Evolutionary conservation across 1,284 basidiomycete species (phyloP), one percentile per base, ranked within the genome.

Genomic region (Ustilago hordei): DNA sequence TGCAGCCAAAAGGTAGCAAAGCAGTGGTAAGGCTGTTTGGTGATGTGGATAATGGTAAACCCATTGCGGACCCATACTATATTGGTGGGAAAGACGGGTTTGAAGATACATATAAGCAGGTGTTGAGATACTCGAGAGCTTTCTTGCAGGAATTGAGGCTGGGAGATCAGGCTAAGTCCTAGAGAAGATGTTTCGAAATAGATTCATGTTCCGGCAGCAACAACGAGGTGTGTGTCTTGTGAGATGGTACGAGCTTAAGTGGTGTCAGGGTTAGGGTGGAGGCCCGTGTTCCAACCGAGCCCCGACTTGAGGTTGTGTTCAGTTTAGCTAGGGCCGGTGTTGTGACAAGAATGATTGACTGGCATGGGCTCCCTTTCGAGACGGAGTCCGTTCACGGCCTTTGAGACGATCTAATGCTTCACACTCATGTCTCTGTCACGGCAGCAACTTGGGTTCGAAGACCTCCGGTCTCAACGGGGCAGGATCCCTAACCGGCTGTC

Each of bases 81-180:
- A 87, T 87, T 39, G 86, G 87, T 38, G 86, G 87, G 6, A 17
- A 34, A 8, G 15, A 59, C 13, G 64, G 70, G 8, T 89, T 89
- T 62, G 87, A 88, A 34, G 73, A 66, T 32, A 86, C 86, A 32
- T 89, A 87, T 67, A 78, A 85, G 62, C 87, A 87, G 81, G 88
- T 88, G 59, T 65, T 82, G 47, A 75, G 81, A 45, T 89, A 81
- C 55, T 64, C 67, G 5, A 47, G 69, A 8, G 72, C 78, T 8
- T 81, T 76, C 48, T 60, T 81, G n/a, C 35, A 19, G 15, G 61
- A 63, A 28, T 60, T 60, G 45, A 48, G 56, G 4, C n/a, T 64
- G 19, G 43, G 41, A 32, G 60, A 35, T 8, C 36, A 60, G 31
- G 59, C 59, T 12, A 62, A 55, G 35, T 62, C 60, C 32, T 55